Evolutionary conservation across 2,329 filamentous ascomycete genomes (phyloP), one percentile per base, ranked within the genome.

Genomic region (Apiospora rasikravindrae): DNA sequence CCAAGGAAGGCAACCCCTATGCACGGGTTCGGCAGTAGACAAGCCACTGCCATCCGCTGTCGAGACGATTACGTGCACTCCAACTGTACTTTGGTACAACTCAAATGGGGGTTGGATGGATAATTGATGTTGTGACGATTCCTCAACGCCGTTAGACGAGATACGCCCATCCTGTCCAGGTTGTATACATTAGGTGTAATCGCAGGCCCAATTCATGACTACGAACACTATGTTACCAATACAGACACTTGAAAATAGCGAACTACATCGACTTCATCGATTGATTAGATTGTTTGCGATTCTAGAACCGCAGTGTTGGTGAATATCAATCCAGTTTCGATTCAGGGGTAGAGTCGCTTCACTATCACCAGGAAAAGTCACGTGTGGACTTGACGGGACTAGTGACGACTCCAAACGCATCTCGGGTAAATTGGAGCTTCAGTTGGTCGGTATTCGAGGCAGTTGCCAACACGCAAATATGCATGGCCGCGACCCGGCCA

Each of bases 121-220:
- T 4, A 19, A 19, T 45, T 45, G 16, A 45, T 1, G 44, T 19
- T 19, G 7, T 47, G 2, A 7, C 5, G 10, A 6, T 8, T 10
- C 10, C 0, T 5, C 4, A 47, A 0, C 6, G 4, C 22, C 2
- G 2, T n/a, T 4, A 47, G 7, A n/a, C 2, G 19, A 8, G 45
- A 47, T 22, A n/a, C 10, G 19, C 8, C 4, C 45, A n/a, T 47
- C 16, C n/a, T n/a, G n/a, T n/a, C n/a, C n/a, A n/a, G n/a, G n/a
- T n/a, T n/a, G n/a, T n/a, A n/a, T n/a, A n/a, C n/a, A n/a, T n/a
- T n/a, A n/a, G n/a, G n/a, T n/a, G n/a, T n/a, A n/a, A n/a, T n/a
- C n/a, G n/a, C n/a, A n/a, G n/a, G n/a, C n/a, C n/a, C n/a, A n/a
- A n/a, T n/a, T n/a, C n/a, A n/a, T n/a, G n/a, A n/a, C n/a, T n/a